Base-by-base conservation (phyloP, 179 eudicot species). In the Camellia oleifera region DNA sequence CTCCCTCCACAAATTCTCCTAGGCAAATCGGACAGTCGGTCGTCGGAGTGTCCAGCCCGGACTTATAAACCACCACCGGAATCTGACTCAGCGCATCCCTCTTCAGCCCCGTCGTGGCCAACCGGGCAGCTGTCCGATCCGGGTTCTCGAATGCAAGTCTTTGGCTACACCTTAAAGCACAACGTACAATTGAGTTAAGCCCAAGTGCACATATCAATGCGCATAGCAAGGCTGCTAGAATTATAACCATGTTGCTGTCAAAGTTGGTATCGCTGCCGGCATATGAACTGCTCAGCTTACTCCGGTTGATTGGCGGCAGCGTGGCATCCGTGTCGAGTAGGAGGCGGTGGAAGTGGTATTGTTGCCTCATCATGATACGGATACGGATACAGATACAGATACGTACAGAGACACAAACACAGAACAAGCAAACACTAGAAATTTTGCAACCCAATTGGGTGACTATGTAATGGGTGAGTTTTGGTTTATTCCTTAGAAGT, bases 231-330 rank as follows among this genome's bases (percentile, higher is more conserved):
- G 88, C 88, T 40, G 94, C 88, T 53, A 90, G 65, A 15, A 91
- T 86, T 83, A 90, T 90, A 50, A 91, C 87, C 79, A 90, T 92
- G 82, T 90, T 88, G 83, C 89, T 86, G 50, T 91, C 93, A 68
- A 91, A 91, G 14, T 75, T 75, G 32, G 32, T 32, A 0, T 67
- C 53, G 44, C 60, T 68, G 53, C 40, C 40, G 54, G 54, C 78
- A 53, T 58, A 75, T 3, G 77, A 54, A 15, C 15, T 71, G 6
- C 58, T 10, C 5, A 42, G 4, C 10, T 57, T 40, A 10, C 20
- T 7, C 7, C 48, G 50, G 64, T 58, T 4, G 54, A 4, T 17
- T 54, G 40, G 13, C 40, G 68, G 56, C 17, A 54, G 42, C n/a
- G 32, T 8, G n/a, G 63, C 53, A 44, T 13, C 9, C 32, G 54